phyloP scores from a whole-genome alignment of 129 eudicot species.

The Centrapalus pauciflorus region DNA sequence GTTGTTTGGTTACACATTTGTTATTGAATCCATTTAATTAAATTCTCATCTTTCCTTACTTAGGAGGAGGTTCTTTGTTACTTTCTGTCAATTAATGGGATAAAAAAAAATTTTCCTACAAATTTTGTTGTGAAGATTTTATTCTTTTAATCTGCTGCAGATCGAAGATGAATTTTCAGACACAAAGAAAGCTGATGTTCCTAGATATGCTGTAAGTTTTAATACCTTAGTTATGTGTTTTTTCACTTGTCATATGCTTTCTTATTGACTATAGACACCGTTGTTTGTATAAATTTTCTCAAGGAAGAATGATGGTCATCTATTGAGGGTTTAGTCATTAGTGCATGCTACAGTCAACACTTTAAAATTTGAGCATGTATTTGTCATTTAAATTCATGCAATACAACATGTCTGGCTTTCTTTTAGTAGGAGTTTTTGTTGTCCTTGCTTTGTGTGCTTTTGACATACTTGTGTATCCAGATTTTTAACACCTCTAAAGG shows the following conservation, averaged over 20 bases:
- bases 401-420: not conserved
- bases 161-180: constrained; percentile 45
- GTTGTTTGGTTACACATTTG: not conserved
- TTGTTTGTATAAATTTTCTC: not conserved
- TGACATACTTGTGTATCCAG: constrained; percentile 34
- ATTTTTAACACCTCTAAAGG: constrained; percentile 84
- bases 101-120: not conserved
- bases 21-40: not conserved
- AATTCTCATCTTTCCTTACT: not conserved
- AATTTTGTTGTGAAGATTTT: not conserved
- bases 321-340: not conserved
- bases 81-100: not conserved
- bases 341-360: not conserved
- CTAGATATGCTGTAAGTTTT: constrained; percentile 77
- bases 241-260: not conserved
- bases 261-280: not conserved
- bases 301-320: not conserved
- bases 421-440: not conserved
- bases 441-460: not conserved
- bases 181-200: constrained; percentile 56
- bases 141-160: constrained; percentile 32
- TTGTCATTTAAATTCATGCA: not conserved
- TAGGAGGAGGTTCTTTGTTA: not conserved
- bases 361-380: not conserved
- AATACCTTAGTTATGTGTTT: not conserved